Evolutionary conservation across 2,329 filamentous ascomycete species (phyloP).

Genomic region (Penicillium brevicompactum): DNA sequence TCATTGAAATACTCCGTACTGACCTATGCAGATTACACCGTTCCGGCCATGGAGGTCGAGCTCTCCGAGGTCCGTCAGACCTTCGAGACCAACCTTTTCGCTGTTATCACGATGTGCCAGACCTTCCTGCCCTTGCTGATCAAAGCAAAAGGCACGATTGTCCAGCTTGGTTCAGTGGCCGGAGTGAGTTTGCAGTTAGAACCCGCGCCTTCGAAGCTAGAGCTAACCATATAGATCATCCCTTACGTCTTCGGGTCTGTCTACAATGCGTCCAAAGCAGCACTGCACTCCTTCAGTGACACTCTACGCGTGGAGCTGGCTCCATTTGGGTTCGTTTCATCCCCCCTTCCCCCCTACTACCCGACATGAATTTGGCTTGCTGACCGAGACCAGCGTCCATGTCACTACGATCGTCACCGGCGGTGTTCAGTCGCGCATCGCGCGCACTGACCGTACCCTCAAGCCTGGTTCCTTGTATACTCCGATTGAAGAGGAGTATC

Average conservation of each 20-base stretch:
- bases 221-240: slow-evolving; percentile 32
- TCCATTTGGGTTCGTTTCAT: slow-evolving; percentile 45
- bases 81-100: slow-evolving; percentile 60
- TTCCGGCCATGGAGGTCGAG: slow-evolving; percentile 60
- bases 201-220: neutral
- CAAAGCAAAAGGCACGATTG: slow-evolving; percentile 47
- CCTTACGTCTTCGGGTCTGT: slow-evolving; percentile 49
- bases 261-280: slow-evolving; percentile 64
- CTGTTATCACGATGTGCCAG: slow-evolving; percentile 60
- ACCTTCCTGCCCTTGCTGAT: slow-evolving; percentile 58
- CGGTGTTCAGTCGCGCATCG: slow-evolving; percentile 62
- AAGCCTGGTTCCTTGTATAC: slow-evolving; percentile 53
- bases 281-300: slow-evolving; percentile 60
- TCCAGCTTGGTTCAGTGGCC: slow-evolving; percentile 50
- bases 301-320: slow-evolving; percentile 60
- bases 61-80: slow-evolving; percentile 48
- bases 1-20: neutral
- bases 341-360: neutral
- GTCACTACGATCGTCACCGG: slow-evolving; percentile 61
- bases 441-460: slow-evolving; percentile 53
- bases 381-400: slow-evolving; percentile 42
- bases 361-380: neutral
- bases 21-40: slow-evolving; percentile 54
- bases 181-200: slow-evolving; percentile 27
- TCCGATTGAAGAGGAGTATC: slow-evolving; percentile 55